Evolutionary conservation across 257 asterid species (phyloP).

Genomic region (Nicotiana attenuata): DNA sequence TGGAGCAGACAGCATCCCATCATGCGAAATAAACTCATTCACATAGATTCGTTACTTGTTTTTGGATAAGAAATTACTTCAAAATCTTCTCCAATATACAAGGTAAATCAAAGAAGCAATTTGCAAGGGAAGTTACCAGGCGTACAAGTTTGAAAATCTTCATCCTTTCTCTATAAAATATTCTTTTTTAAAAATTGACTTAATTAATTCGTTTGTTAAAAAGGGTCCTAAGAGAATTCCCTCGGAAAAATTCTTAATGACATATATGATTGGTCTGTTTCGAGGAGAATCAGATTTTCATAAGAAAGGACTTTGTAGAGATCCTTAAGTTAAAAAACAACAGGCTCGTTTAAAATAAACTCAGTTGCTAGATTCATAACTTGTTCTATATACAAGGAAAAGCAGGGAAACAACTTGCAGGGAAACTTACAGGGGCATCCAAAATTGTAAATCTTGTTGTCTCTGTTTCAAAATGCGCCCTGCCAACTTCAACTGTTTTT

Average conservation of each 20-base stretch:
- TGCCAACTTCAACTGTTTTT: constrained; percentile 95
- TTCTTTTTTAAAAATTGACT: too few species aligned
- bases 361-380: not conserved
- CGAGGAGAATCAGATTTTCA: constrained; percentile 16
- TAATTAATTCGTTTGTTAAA: too few species aligned
- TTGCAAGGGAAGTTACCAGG: constrained; percentile 41
- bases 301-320: not conserved
- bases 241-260: too few species aligned
- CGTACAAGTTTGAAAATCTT: constrained; percentile 91
- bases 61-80: too few species aligned
- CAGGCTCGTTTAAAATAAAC: not conserved
- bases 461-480: constrained; percentile 98
- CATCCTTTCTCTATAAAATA: too few species aligned
- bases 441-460: constrained; percentile 86
- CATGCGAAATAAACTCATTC: not conserved
- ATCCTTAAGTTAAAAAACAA: not conserved
- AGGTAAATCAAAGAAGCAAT: not conserved
- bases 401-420: not conserved
- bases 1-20: not conserved
- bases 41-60: not conserved
- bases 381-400: not conserved
- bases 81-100: not conserved
- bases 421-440: constrained; percentile 87
- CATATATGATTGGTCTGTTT: constrained; percentile 42
- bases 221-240: too few species aligned